Evolutionary conservation across 2,329 filamentous ascomycete species (phyloP).

Genomic region (Pseudocercospora fijiensis): DNA sequence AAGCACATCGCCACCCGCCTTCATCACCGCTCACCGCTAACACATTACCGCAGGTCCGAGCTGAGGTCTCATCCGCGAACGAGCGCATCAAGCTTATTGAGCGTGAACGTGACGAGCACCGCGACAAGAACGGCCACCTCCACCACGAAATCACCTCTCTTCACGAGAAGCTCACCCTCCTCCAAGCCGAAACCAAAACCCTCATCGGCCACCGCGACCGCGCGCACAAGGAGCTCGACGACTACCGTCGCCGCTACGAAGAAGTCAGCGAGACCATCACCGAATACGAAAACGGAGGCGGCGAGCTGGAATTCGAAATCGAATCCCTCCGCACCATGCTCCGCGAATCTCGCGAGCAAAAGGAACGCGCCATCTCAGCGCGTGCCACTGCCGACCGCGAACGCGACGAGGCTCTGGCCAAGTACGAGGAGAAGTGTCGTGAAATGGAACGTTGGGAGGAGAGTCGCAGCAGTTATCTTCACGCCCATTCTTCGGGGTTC

Average conservation of each 20-base stretch:
- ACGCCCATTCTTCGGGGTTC: constrained; percentile 16
- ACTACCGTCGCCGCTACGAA: constrained; percentile 30
- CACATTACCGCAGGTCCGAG: constrained; percentile 14
- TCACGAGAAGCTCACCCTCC: constrained; percentile 29
- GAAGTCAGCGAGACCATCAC: constrained; percentile 34
- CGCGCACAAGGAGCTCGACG: constrained; percentile 29
- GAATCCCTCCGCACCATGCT: constrained; percentile 33
- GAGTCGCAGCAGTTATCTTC: constrained; percentile 16
- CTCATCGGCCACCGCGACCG: constrained; percentile 29
- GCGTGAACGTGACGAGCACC: constrained; percentile 33
- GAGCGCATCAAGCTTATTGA: constrained; percentile 33
- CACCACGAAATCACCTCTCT: constrained; percentile 28
- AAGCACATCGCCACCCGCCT: background rate
- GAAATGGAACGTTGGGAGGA: constrained; percentile 33
- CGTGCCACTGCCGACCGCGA: constrained; percentile 32
- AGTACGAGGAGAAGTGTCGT: constrained; percentile 32
- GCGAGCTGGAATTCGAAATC: constrained; percentile 35
- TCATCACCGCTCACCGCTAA: background rate
- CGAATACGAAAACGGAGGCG: constrained; percentile 25
- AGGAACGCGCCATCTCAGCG: constrained; percentile 34
- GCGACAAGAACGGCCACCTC: constrained; percentile 28
- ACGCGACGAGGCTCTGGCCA: constrained; percentile 28
- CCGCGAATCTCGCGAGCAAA: constrained; percentile 34
- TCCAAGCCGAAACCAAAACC: constrained; percentile 30
- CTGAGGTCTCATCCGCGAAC: constrained; percentile 27